A percentile compares a stretch with the other conserved stretches of the same genome.
Conservation (phyloP, 371 early-diverging fungal genomes). For the Mortierella sp. region DNA sequence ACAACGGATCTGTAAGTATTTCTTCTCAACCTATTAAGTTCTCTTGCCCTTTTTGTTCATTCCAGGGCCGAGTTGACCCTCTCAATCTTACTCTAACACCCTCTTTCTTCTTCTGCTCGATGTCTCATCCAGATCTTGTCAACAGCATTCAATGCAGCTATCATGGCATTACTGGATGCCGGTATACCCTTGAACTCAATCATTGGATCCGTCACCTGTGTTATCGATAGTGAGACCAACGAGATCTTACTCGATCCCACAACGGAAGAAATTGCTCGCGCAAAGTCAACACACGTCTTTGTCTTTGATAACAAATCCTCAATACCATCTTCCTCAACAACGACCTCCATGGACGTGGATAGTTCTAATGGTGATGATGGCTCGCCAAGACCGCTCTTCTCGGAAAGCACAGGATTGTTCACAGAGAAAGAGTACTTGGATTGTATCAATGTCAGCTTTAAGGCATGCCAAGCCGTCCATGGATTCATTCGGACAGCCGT, state of each 20-base stretch:
- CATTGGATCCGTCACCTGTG: slow-evolving; percentile 78
- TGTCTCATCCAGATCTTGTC: slow-evolving; percentile 66
- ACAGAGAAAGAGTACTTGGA: slow-evolving; percentile 69
- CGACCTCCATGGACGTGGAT: not conserved
- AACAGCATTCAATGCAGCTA: slow-evolving; percentile 84
- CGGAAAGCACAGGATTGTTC: slow-evolving; percentile 78
- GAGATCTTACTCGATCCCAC: slow-evolving; percentile 84
- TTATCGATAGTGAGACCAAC: slow-evolving; percentile 67
- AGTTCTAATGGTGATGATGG: slow-evolving; percentile 1
- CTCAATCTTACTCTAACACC: not conserved
- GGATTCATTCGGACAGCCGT: slow-evolving; percentile 68
- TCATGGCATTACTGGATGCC: slow-evolving; percentile 90
- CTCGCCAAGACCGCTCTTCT: slow-evolving; percentile 54
- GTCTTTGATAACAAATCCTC: slow-evolving; percentile 74
- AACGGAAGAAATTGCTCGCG: slow-evolving; percentile 72
- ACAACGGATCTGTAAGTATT: slow-evolving; percentile 82
- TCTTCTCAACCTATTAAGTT: slow-evolving; percentile 2
- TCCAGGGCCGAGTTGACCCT: not conserved
- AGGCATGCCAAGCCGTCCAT: slow-evolving; percentile 64
- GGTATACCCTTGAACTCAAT: slow-evolving; percentile 87
- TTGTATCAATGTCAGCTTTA: slow-evolving; percentile 58
- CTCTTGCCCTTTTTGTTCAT: not conserved
- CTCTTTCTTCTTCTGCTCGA: not conserved
- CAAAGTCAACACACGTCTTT: slow-evolving; percentile 85
- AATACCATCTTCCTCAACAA: slow-evolving; percentile 13